Conservation (phyloP, 768 basidiomycete species). For the Suillus clintonianus region DNA sequence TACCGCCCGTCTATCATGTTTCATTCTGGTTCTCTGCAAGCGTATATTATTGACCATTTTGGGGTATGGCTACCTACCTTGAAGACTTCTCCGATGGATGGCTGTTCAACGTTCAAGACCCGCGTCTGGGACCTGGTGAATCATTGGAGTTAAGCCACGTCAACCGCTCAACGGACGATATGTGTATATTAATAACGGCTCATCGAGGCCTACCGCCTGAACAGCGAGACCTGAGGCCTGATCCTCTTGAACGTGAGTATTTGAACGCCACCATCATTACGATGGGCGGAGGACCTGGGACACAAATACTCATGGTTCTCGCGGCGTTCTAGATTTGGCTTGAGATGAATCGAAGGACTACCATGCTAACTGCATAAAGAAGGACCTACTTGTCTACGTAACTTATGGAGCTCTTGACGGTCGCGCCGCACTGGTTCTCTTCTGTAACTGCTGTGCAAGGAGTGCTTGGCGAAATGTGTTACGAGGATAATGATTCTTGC, state of each 20-base stretch:
- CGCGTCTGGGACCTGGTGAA: background rate
- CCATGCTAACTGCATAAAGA: constrained; percentile 1
- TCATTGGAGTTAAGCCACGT: background rate
- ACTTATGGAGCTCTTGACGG: background rate
- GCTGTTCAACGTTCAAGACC: background rate
- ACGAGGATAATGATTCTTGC: constrained; percentile 3
- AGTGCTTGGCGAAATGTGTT: background rate
- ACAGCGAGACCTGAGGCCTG: constrained; percentile 29
- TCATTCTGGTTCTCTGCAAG: constrained; percentile 17
- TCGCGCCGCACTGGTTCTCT: background rate
- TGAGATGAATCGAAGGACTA: background rate
- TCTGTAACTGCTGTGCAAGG: constrained; percentile 6
- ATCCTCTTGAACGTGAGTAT: constrained; percentile 53
- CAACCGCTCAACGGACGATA: background rate
- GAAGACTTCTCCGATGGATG: background rate
- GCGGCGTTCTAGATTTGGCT: background rate
- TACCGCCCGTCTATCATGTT: constrained; percentile 22
- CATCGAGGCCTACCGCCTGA: background rate
- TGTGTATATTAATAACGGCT: background rate
- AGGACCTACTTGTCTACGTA: background rate
- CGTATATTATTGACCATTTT: constrained; percentile 24
- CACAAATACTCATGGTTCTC: background rate
- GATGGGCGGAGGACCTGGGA: background rate
- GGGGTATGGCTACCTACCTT: constrained; percentile 10
- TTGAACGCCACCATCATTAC: constrained; percentile 4